A percentile compares a stretch with the other conserved stretches of the same genome.
Evolutionary conservation across 2,329 filamentous ascomycete genomes (phyloP).

Genomic region (Claviceps cyperi): DNA sequence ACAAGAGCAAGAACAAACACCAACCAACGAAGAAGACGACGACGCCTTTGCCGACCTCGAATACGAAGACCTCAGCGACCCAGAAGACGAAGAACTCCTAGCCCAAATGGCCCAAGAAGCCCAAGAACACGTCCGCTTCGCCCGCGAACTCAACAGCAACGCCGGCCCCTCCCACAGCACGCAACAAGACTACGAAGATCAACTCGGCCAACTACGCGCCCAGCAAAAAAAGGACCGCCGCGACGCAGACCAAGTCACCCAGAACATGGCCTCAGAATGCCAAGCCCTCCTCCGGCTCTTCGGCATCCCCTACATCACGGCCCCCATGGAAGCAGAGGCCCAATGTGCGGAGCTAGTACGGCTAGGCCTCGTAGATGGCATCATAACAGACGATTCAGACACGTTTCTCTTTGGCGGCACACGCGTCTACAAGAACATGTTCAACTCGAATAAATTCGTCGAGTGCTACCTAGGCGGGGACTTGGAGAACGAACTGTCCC

Average conservation of each 20-base stretch:
- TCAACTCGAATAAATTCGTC: conserved; percentile 94
- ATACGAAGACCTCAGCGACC: conserved; percentile 64
- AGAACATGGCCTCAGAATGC: conserved; percentile 91
- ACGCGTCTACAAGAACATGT: conserved; percentile 98
- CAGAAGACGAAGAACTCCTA: conserved; percentile 82
- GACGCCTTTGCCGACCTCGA: conserved; percentile 43
- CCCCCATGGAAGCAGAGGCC: conserved; percentile 97
- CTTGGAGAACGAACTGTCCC: conserved; percentile 75
- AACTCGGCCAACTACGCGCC: conserved; percentile 72
- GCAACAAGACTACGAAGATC: conserved; percentile 70
- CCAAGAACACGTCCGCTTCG: conserved; percentile 87
- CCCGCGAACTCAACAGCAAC: conserved; percentile 73
- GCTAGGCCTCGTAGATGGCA: conserved; percentile 84
- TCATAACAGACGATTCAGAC: conserved; percentile 95
- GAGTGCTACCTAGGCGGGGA: conserved; percentile 84
- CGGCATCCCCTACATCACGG: conserved; percentile 89
- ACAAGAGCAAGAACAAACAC: no score
- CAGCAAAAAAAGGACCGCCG: conserved; percentile 94
- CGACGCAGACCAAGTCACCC: conserved; percentile 92
- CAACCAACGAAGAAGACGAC: conserved; percentile 21
- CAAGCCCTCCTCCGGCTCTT: conserved; percentile 83
- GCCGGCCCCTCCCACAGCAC: conserved; percentile 46
- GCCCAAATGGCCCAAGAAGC: conserved; percentile 77
- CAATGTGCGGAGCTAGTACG: conserved; percentile 86
- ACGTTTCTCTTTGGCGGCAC: conserved; percentile 95